Base-by-base conservation (phyloP, 257 asterid genomes). In the Solanum appendiculatum region DNA sequence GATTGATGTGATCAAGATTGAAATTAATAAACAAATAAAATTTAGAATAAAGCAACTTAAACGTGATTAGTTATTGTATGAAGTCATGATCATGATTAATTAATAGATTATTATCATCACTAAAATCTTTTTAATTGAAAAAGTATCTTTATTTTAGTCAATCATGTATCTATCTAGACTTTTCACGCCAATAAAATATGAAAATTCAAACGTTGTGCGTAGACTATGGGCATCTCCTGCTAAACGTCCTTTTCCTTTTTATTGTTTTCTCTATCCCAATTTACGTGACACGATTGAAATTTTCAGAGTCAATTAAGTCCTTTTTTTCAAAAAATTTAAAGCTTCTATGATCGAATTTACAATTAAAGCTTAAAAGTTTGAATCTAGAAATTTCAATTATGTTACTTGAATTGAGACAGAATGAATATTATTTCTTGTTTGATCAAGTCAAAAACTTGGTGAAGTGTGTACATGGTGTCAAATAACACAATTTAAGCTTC, bases 231-330 rank as follows among this genome's bases (percentile, higher is more conserved):
- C 8, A n/a, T 14, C 60, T n/a, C 34, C 14, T 37, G 5, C 6
- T 37, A 8, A 25, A 25, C 18, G 10, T 27, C 20, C 31, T 73
- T 73, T 13, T 60, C 15, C n/a, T 60, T 23, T 60, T 56, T 56
- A 56, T 56, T 56, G 64, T 7, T 21, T 56, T 56, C 64, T 56
- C 27, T 1, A 0, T 56, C 3, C 15, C 3, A 60, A 60, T n/a
- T n/a, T 60, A 60, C 7, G 7, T 60, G 1, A 60, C 2, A n/a
- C 1, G 15, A 1, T 23, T 60, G 7, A 60, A 60, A 60, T 60
- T 60, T n/a, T 0, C 0, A n/a, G 31, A 21, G 64, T 56, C 7
- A 56, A 56, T 56, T 12, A 1, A 0, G 1, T 36, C 6, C 7
- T 56, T 20, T 21, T 15, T 60, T 10, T 10, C 7, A 10, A 10